phyloP scores from a whole-genome alignment of 192 early-diverging fungal species.

The Globomyces pollinis-pini region DNA sequence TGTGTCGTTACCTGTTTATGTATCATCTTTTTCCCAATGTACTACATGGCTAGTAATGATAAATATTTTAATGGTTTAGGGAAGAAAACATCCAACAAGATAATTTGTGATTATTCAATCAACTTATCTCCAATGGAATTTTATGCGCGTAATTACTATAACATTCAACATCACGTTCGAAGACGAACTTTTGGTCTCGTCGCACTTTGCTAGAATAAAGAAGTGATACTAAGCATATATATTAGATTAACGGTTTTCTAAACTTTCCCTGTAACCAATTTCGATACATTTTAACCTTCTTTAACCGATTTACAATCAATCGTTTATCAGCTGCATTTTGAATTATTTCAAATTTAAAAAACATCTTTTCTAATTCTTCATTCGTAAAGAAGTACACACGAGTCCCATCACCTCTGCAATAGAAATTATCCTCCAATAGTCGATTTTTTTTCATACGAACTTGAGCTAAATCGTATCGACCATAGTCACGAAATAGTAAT shows the following conservation, averaged over 20 bases:
- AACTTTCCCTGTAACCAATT: slow-evolving; percentile 98
- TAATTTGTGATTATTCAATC: no score
- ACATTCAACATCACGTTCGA: no score
- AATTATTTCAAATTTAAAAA: slow-evolving; percentile 60
- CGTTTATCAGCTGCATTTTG: slow-evolving; percentile 91
- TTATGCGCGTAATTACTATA: no score
- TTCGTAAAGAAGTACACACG: slow-evolving; percentile 87
- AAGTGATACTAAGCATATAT: neutral
- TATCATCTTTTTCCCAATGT: no score
- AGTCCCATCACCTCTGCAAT: slow-evolving; percentile 95
- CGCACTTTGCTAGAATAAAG: no score
- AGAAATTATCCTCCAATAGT: slow-evolving; percentile 88
- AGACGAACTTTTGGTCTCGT: no score
- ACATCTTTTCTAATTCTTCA: slow-evolving; percentile 47
- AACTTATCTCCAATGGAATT: no score
- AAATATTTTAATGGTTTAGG: no score
- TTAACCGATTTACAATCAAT: slow-evolving; percentile 83
- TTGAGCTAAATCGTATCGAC: slow-evolving; percentile 95
- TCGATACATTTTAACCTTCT: slow-evolving; percentile 95
- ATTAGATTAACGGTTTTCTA: slow-evolving; percentile 52
- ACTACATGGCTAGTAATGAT: no score
- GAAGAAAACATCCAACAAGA: no score
- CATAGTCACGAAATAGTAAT: slow-evolving; percentile 90
- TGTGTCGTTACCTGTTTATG: no score
- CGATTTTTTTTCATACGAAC: slow-evolving; percentile 89